Evolutionary conservation across 345 rosid genomes (phyloP), one percentile per base, ranked within the genome.

Genomic region (Lagerstroemia speciosa): DNA sequence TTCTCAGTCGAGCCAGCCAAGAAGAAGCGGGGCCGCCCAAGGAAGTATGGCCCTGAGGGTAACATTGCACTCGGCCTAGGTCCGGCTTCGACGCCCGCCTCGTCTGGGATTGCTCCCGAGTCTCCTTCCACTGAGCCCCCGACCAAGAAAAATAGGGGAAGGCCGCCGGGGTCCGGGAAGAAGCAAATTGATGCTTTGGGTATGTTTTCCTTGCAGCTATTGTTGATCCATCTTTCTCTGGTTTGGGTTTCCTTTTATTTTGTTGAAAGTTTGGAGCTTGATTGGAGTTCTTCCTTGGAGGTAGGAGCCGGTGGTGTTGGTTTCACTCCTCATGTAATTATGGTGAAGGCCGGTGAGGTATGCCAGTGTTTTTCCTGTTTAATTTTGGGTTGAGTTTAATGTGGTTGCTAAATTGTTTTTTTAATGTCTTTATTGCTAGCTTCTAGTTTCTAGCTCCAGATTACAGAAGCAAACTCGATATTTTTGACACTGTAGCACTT

Each of bases 141-240:
- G 3, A 62, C 81, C 27, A 95, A 95, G 82, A 82, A 82, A 60
- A 80, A 83, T 62, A 77, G 98, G 17, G 99, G 99, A 63, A 75
- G 99, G 77, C 99, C 99, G 19, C 97, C 98, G 15, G 98, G 99
- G 41, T 81, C 97, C 14, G 96, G 88, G 50, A 94, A 91, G 76
- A 89, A 78, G 76, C 99, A 94, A 80, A 85, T 95, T 5, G 96
- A 95, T 66, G 99, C 99, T 22, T 74, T 95, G 76, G 99, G 99
- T 92, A 52, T 20, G 50, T 30, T 20, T 19, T 32, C 19, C 14
- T 41, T 41, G 16, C 46, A 41, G 16, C 14, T 41, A 41, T 41
- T 41, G 46, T 41, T 41, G 16, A 41, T 41, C 46, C 46, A 16
- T 41, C 46, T 41, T 41, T 14, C 46, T 41, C 8, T 41, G 46